These are phyloP conservation scores for Alternaria ventricosa DNA, from an alignment of 2,329 filamentous ascomycete species.

Conservation along the genomic window DNA sequence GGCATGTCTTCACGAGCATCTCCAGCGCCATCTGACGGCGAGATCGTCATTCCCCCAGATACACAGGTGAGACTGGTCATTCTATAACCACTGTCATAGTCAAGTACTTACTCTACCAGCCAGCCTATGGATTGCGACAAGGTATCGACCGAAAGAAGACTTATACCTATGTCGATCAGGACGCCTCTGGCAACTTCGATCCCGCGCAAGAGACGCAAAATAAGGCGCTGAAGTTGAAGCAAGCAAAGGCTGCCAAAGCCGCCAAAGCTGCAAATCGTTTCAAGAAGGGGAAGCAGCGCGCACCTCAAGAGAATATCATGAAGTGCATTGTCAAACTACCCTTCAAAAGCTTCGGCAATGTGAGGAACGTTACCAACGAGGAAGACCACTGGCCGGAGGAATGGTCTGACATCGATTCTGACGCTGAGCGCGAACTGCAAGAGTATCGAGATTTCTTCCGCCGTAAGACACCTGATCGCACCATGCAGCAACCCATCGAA, in stretches of 20 bases:
- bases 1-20: slow-evolving; percentile 12
- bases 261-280: slow-evolving; percentile 12
- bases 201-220: slow-evolving; percentile 25
- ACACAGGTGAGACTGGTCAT: background rate
- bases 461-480: slow-evolving; percentile 14
- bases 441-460: slow-evolving; percentile 13
- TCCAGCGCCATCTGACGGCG: slow-evolving; percentile 15
- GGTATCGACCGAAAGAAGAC: slow-evolving; percentile 28
- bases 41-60: slow-evolving; percentile 19
- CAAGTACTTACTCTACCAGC: slow-evolving; percentile 15
- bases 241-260: slow-evolving; percentile 19
- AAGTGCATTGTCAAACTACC: slow-evolving; percentile 29
- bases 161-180: slow-evolving; percentile 45
- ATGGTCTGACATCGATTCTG: slow-evolving; percentile 29
- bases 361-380: slow-evolving; percentile 31
- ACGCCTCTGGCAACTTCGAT: slow-evolving; percentile 48
- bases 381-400: slow-evolving; percentile 37
- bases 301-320: background rate
- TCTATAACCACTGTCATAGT: background rate
- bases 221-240: slow-evolving; percentile 4
- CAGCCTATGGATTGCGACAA: slow-evolving; percentile 29
- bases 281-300: slow-evolving; percentile 11
- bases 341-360: slow-evolving; percentile 22
- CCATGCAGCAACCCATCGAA: slow-evolving; percentile 23
- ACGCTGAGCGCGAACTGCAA: slow-evolving; percentile 16